Conservation (phyloP, 257 asterid genomes). For the Rhazya stricta region DNA sequence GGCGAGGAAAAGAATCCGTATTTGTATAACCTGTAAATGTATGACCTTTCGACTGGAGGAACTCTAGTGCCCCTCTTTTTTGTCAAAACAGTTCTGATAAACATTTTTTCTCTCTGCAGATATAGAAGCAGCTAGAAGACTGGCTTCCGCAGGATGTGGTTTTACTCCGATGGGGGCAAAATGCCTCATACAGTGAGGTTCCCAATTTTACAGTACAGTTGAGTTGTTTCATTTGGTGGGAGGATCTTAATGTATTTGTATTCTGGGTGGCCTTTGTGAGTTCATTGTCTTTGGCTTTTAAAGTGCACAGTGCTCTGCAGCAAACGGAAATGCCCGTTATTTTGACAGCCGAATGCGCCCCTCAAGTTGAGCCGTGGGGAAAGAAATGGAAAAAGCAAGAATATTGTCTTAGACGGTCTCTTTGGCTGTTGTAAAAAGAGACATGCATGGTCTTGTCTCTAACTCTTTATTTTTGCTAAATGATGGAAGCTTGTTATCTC, state of each 20-base stretch:
- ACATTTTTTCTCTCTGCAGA: constrained; percentile 4
- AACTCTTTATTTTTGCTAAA: too few relatives aligned
- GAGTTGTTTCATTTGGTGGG: constrained; percentile 4
- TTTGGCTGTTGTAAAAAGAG: not conserved
- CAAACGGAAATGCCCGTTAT: not conserved
- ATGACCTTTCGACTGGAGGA: constrained; percentile 1
- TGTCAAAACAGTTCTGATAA: not conserved
- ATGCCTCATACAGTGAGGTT: not conserved
- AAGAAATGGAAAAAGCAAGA: not conserved
- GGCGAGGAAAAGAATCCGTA: constrained; percentile 8
- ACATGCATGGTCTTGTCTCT: not conserved
- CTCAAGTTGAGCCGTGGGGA: too few relatives aligned
- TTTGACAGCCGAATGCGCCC: not conserved
- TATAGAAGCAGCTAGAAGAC: constrained; percentile 20
- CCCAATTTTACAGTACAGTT: not conserved
- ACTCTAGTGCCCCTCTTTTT: not conserved
- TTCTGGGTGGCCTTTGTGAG: not conserved
- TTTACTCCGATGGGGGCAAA: not conserved
- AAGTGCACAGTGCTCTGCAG: not conserved
- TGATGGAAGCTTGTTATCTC: too few relatives aligned
- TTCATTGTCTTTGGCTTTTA: not conserved
- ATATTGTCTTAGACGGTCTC: not conserved
- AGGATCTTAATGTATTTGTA: not conserved
- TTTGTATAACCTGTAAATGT: constrained; percentile 45
- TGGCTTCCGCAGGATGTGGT: constrained; percentile 2